These are phyloP conservation scores for Strigomonas oncopelti DNA, from an alignment of 208 protist genomes.

Conservation along the genomic window DNA sequence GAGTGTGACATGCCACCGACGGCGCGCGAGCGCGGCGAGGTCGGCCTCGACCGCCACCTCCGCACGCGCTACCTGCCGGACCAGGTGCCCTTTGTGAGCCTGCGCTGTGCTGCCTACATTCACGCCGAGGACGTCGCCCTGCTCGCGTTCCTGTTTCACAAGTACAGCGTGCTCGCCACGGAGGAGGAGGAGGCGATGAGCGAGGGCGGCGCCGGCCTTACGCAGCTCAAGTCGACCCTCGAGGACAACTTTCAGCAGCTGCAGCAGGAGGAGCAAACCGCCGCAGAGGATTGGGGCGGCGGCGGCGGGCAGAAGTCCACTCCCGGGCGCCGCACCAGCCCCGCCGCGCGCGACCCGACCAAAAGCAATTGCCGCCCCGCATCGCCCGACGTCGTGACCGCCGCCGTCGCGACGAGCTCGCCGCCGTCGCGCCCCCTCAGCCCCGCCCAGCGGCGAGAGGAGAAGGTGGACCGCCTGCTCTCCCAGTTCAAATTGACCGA, in stretches of 20 bases:
- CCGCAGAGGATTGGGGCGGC: too few species aligned
- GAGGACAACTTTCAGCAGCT: constrained; percentile 3
- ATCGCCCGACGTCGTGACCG: too few species aligned
- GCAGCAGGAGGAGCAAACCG: neutral
- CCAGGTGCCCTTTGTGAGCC: constrained; percentile 57
- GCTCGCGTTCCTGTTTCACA: constrained; percentile 37
- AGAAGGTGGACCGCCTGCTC: neutral
- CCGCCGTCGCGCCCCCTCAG: too few species aligned
- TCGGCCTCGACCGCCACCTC: constrained; percentile 51
- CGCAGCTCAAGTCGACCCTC: neutral
- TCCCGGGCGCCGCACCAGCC: too few species aligned
- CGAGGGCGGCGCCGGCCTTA: neutral
- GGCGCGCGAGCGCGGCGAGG: constrained; percentile 23
- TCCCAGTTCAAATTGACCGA: neutral
- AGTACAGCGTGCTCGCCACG: constrained; percentile 42
- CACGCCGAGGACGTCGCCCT: constrained; percentile 40
- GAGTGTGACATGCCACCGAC: constrained; percentile 27
- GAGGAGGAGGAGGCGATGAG: constrained; percentile 3
- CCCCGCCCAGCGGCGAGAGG: too few species aligned
- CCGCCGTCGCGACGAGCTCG: too few species aligned
- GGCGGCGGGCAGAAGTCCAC: too few species aligned
- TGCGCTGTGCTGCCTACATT: constrained; percentile 54
- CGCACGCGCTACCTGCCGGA: constrained; percentile 70
- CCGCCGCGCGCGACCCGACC: too few species aligned
- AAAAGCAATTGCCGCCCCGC: too few species aligned